Base-by-base conservation (phyloP, 2,329 filamentous ascomycete species). In the Fusarium abutilonis region DNA sequence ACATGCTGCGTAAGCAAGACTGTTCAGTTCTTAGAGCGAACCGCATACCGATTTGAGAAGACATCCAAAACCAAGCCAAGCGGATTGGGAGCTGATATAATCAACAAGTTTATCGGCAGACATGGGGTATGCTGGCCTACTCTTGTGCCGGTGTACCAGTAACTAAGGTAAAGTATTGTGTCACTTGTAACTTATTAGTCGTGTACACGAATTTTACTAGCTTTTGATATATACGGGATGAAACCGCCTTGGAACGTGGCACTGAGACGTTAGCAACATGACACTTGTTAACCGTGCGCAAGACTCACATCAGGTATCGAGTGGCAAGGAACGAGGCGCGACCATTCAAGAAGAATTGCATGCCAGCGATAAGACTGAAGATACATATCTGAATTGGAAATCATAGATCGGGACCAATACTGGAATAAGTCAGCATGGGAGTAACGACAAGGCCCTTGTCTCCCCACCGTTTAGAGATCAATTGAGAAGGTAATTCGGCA, bases 1-100 rank as follows among this genome's bases (percentile, higher is more conserved):
- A 15, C 6, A 10, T 10, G 5, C 6, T 8, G 9, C 11, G n/a
- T 42, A 15, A 42, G 39, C 10, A 17, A 6, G 8, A 7, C 6
- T 6, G 8, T 10, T 15, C 3, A 6, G 23, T 29, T 17, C 6
- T 7, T 72, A 81, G 21, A 55, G 4, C 26, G 6, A n/a, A 82
- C 8, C 6, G 34, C 50, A 31, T 26, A 58, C 55, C 40, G 6
- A 58, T 17, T 14, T 58, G 43, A 7, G 50, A 58, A 34, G 50
- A 58, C 50, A 58, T 83, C 89, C 88, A 91, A 73, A 90, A 91
- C 76, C 82, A 90, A 49, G 83, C 84, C 15, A 91, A 76, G 0
- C 89, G 80, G 29, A 83, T 81, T 0, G 88, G 87, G 3, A 91
- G 78, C 72, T 58, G 13, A 15, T n/a, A 6, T 90, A 15, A 44